These are phyloP conservation scores for Fusarium algeriense DNA, from an alignment of 2,329 filamentous ascomycete species.

Conservation along the genomic window DNA sequence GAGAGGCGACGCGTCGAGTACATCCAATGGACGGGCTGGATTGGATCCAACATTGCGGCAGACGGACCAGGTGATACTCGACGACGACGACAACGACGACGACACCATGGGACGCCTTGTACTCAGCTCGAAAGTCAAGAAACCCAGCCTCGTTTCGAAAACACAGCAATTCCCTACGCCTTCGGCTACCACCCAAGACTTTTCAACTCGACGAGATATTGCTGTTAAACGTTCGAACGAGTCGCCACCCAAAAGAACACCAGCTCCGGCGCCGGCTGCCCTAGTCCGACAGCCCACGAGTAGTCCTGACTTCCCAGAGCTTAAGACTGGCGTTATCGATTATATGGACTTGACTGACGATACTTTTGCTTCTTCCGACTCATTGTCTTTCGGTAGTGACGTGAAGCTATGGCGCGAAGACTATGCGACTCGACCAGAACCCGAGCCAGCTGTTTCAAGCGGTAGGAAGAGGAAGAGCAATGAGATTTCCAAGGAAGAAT, in stretches of 20 bases:
- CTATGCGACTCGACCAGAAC: constrained; percentile 54
- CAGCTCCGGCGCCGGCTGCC: constrained; percentile 16
- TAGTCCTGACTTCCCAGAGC: constrained; percentile 52
- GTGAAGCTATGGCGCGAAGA: constrained; percentile 60
- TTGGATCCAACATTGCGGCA: constrained; percentile 41
- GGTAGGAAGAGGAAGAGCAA: constrained; percentile 66
- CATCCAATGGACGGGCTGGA: constrained; percentile 41
- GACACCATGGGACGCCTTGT: constrained; percentile 60
- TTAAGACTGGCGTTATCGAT: constrained; percentile 53
- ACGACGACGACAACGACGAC: constrained; percentile 48
- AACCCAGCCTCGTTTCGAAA: constrained; percentile 58
- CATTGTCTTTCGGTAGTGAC: constrained; percentile 53
- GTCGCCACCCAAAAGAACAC: constrained; percentile 47
- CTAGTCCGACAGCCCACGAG: constrained; percentile 21
- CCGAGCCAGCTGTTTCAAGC: constrained; percentile 54
- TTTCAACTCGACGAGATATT: constrained; percentile 33
- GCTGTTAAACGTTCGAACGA: constrained; percentile 26
- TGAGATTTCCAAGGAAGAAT: constrained; percentile 57
- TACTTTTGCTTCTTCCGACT: constrained; percentile 51
- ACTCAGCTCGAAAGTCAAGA: constrained; percentile 59
- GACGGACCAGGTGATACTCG: constrained; percentile 45
- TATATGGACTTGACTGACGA: constrained; percentile 58
- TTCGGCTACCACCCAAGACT: constrained; percentile 40
- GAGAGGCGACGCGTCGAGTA: constrained; percentile 16
- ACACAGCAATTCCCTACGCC: constrained; percentile 58